These are phyloP conservation scores for Blastocladiella emersonii DNA, from an alignment of 371 early-diverging fungal species.

Conservation along the genomic window DNA sequence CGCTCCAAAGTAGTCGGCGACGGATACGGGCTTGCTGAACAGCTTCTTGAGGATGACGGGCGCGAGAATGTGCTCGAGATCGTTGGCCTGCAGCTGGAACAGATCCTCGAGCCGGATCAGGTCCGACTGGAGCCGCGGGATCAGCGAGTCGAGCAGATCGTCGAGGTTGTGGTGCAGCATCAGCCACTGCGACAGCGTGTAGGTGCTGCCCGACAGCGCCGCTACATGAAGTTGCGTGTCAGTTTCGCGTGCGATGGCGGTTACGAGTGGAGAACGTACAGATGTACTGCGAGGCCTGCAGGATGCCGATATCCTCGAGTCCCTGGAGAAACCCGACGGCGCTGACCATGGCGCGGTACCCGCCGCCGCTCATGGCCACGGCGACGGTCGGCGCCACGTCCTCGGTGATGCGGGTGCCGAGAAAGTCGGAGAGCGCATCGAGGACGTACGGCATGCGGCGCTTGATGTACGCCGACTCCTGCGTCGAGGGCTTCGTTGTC, in stretches of 20 bases:
- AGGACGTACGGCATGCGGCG: no score
- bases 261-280: neutral
- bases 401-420: no score
- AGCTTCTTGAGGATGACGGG: neutral
- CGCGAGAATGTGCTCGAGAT: neutral
- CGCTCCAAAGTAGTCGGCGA: neutral
- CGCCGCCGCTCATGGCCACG: constrained; percentile 1
- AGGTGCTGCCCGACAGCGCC: neutral
- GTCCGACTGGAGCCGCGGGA: neutral
- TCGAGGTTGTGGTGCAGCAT: neutral
- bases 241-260: no score
- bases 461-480: no score
- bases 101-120: neutral
- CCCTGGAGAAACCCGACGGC: constrained; percentile 1
- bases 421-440: no score
- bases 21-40: neutral
- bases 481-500: no score
- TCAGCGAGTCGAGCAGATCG: neutral
- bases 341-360: neutral
- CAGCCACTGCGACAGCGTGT: constrained; percentile 2
- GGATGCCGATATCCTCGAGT: neutral
- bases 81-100: neutral
- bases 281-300: neutral
- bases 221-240: no score
- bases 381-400: neutral